Evolutionary conservation across 495 filamentous ascomycete species (phyloP), one percentile per base, ranked within the genome.

Genomic region (Elaphomyces granulatus): DNA sequence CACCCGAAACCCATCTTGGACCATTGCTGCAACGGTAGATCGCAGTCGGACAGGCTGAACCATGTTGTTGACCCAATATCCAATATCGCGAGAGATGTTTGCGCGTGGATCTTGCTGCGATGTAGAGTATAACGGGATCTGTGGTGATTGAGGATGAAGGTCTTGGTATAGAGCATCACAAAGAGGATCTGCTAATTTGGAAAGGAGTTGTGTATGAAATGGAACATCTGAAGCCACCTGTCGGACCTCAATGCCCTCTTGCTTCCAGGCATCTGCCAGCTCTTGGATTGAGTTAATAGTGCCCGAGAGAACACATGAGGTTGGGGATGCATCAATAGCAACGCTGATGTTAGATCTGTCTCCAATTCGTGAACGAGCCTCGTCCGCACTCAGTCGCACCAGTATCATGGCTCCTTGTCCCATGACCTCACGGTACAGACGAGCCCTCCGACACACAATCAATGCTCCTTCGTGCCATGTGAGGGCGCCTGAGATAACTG

Each of bases 241-340:
- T 36, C 48, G 36, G 4, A 37, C 32, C 40, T 52, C 54, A 26
- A 54, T 39, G 3, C 39, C 34, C 2, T 39, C 45, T 4, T 1
- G 30, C 38, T 51, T 36, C 10, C n/a, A 38, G 3, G 4, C 21
- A 12, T 48, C 41, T 8, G 35, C 20, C n/a, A 45, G 48, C 20
- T 48, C 41, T 3, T 41, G 35, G 12, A 61, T 32, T 2, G 51
- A 39, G n/a, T 39, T 35, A 3, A 40, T 21, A 7, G 48, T 32
- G 26, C 60, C 52, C 14, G 42, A 71, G 43, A 42, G 50, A 20
- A 34, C 63, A 52, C 42, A 65, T 44, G 41, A 49, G 41, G 45
- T 46, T 1, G 60, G 55, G 1, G 60, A 64, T 0, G 60, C 53
- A 39, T 64, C 44, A 34, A 41, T 73, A 46, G 48, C 65, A 48